Evolutionary conservation across 768 basidiomycete genomes (phyloP), one percentile per base, ranked within the genome.

Genomic region (Neoboletus magnificus): DNA sequence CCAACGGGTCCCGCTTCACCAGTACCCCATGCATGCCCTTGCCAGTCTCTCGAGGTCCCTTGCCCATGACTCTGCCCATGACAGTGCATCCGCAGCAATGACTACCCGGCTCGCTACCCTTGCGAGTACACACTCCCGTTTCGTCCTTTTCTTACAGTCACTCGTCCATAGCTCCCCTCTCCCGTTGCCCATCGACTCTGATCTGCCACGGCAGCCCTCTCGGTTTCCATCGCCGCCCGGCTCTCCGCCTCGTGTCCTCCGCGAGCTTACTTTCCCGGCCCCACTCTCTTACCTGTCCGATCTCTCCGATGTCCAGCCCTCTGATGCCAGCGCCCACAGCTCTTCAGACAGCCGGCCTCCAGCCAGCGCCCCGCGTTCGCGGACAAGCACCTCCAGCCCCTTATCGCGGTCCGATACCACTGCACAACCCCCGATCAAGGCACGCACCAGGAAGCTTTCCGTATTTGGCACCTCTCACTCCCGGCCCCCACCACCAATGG

Each of bases 191-290:
- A 64, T 73, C 15, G 83, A 84, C 52, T 71, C 71, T 15, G 79
- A 81, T 47, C 69, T 61, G 40, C 68, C 76, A 5, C 68, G 68
- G 5, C 71, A 61, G 12, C 51, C 62, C 22, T 55, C 49, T 53
- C 67, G 54, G 22, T 54, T 62, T 25, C 52, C 61, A 13, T 61
- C 44, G 0, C 61, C 64, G 5, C 48, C 62, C 45, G 54, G 58
- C 32, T 61, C 64, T 1, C 66, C 70, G 55, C 67, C 67, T 64
- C 66, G 69, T 55, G 68, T 57, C 37, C 67, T 75, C 37, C 75
- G 84, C 44, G 83, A 89, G 59, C 78, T 92, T 54, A 82, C 79
- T 10, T 91, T 91, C 68, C 90, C 90, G 23, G 81, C 87, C 7
- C 90, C 90, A 0, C 75, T 92, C 5, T 85, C 85, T 15, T 82